Conservation (phyloP, 2,329 filamentous ascomycete genomes). For the Arthroderma uncinatum region DNA sequence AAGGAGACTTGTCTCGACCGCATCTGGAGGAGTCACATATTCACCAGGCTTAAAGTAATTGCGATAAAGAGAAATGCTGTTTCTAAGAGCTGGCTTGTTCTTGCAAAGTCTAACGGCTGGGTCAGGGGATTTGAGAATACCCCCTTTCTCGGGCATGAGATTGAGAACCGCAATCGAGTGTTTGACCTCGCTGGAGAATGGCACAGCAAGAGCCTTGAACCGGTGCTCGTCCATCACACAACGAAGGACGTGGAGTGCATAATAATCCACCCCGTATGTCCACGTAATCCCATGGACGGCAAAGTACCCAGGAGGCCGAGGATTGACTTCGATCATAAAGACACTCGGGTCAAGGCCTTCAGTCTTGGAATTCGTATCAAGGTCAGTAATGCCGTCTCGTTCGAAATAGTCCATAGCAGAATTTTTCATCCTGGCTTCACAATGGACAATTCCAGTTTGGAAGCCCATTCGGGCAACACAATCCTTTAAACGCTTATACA, state of each 20-base stretch:
- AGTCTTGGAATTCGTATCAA: not conserved
- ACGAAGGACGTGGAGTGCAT: not conserved
- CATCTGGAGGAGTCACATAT: not conserved
- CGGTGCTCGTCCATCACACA: not conserved
- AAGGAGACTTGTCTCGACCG: not conserved
- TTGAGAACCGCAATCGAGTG: not conserved
- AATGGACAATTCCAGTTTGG: slow-evolving; percentile 3
- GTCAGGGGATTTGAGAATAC: not conserved
- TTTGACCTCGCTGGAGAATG: not conserved
- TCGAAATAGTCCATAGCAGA: not conserved
- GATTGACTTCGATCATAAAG: slow-evolving; percentile 22
- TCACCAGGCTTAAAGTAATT: not conserved
- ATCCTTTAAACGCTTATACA: not conserved
- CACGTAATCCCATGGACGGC: slow-evolving; percentile 6
- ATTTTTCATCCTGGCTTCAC: slow-evolving; percentile 6
- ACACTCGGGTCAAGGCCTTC: slow-evolving; percentile 5
- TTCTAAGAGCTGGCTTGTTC: not conserved
- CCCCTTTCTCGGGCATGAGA: not conserved
- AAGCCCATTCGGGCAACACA: slow-evolving; percentile 1
- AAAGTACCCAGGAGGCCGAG: slow-evolving; percentile 17
- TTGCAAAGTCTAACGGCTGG: not conserved
- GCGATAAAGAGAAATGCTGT: not conserved
- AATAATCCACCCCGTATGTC: slow-evolving; percentile 21
- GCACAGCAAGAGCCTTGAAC: not conserved
- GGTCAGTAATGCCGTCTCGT: not conserved